Evolutionary conservation across 2,329 filamentous ascomycete genomes (phyloP), one percentile per base, ranked within the genome.

Genomic region (Capronia coronata): DNA sequence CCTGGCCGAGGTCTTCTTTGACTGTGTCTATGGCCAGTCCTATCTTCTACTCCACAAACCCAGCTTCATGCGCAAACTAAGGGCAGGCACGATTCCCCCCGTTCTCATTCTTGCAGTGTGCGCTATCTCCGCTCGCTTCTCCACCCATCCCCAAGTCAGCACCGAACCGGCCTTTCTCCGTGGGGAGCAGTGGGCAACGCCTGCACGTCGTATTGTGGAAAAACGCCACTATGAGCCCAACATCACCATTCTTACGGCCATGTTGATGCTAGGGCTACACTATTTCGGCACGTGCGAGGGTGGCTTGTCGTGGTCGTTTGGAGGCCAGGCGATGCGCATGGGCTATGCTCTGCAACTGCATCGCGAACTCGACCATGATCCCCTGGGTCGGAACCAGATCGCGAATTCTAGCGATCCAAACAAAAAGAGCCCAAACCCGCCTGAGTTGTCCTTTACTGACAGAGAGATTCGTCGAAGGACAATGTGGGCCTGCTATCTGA

Each of bases 401-500:
- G 54, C 48, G 21, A 56, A 49, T 39, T 49, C 49, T 10, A 43
- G 30, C 21, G 46, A 51, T 8, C 25, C 48, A 10, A 51, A 38
- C 44, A 53, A 55, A 23, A 59, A 56, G 29, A 44, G 55, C 3
- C 52, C 52, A 21, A 71, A 72, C 30, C 74, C 77, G 10, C 75
- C 77, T 1, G 80, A 84, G 55, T 76, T 93, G 45, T 95, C 88
- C 64, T 93, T 93, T 59, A 88, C 90, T 13, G 93, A 97, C 65
- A 84, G 88, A 22, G 93, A 98, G 66, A 96, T 97, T 46, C 79
- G 93, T 52, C 76, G 93, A 59, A 80, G 93, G 49, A 93, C 89
- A 2, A 97, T 98, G 91, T 98, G 93, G 93, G 87, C 90, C 10
- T 97, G 91, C 64, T 95, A 95, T 63, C 68, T 96, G 49, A 96